These are phyloP conservation scores for Irineochytrium annulatum DNA, from an alignment of 192 early-diverging fungal genomes.

Conservation along the genomic window DNA sequence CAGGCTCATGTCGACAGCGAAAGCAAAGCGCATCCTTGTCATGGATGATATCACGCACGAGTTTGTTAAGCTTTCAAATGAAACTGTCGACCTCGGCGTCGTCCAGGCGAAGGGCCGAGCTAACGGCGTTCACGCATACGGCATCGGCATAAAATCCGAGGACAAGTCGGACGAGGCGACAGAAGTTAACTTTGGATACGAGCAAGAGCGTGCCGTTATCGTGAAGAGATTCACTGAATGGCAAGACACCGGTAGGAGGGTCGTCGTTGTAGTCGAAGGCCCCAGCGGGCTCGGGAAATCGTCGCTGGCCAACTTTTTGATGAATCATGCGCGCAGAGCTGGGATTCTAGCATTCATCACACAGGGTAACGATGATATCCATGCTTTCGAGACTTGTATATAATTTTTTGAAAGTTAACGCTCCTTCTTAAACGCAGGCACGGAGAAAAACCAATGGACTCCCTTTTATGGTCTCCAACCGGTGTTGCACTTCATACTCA, in stretches of 20 bases:
- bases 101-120: not conserved
- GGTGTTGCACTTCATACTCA: not conserved
- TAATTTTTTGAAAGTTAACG: too few relatives aligned
- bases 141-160: not conserved
- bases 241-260: not conserved
- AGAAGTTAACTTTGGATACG: not conserved
- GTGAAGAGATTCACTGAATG: not conserved
- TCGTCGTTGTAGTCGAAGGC: not conserved
- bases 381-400: too few relatives aligned
- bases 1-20: not conserved
- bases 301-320: not conserved
- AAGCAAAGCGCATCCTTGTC: not conserved
- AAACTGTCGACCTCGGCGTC: not conserved
- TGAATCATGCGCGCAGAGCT: not conserved
- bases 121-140: not conserved
- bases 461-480: not conserved
- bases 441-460: not conserved
- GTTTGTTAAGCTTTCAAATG: not conserved
- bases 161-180: too few relatives aligned
- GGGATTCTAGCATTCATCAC: too few relatives aligned
- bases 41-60: not conserved
- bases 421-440: not conserved
- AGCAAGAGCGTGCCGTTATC: not conserved
- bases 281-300: constrained; percentile 1
- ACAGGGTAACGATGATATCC: too few relatives aligned